Conservation (phyloP, 2,329 filamentous ascomycete species). For the Exophiala spinifera region DNA sequence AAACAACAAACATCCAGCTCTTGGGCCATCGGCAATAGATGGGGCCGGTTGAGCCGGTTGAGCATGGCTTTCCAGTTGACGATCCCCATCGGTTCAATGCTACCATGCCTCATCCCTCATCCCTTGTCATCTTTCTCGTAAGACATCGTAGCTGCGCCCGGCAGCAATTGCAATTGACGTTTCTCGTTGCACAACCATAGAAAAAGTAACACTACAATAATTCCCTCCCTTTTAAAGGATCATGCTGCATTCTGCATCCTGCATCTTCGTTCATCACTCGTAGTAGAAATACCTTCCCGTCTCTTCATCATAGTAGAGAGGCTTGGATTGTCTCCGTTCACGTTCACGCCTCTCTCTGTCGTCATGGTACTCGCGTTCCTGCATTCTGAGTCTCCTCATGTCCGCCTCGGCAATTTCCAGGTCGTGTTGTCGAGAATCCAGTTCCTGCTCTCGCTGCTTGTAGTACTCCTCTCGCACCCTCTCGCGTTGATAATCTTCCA, state of each 20-base stretch:
- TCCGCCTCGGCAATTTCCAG: not conserved
- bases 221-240: too few species aligned
- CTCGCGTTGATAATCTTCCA: constrained; percentile 9
- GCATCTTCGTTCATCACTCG: not conserved
- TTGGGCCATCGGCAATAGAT: too few species aligned
- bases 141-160: too few species aligned
- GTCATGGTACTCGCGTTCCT: not conserved
- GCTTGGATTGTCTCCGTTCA: not conserved
- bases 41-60: too few species aligned
- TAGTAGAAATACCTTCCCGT: not conserved
- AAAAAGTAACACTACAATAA: too few species aligned
- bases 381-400: not conserved
- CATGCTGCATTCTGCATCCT: not conserved
- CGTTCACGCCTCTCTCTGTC: not conserved
- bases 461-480: constrained; percentile 5
- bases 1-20: not conserved
- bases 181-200: too few species aligned
- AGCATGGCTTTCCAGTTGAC: too few species aligned
- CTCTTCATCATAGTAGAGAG: not conserved
- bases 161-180: too few species aligned
- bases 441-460: not conserved
- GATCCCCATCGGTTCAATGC: too few species aligned
- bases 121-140: too few species aligned
- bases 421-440: not conserved
- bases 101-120: too few species aligned